Evolutionary conservation across 2,329 filamentous ascomycete genomes (phyloP).

Genomic region (Tolypocladium inflatum): DNA sequence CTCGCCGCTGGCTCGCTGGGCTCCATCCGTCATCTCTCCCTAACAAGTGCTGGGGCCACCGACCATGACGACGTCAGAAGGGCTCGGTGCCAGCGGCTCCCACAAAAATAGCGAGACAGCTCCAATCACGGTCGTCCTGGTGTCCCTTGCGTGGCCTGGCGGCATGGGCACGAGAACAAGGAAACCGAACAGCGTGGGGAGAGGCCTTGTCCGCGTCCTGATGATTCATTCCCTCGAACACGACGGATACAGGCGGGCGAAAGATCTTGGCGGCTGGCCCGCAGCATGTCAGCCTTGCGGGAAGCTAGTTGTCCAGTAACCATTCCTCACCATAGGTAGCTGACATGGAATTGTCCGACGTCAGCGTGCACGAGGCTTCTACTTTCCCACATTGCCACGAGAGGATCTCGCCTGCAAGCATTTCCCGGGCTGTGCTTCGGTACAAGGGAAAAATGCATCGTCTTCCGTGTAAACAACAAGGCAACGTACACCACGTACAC

Average conservation of each 20-base stretch:
- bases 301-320: too few species aligned
- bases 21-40: background rate
- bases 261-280: background rate
- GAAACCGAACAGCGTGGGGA: background rate
- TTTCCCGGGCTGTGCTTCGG: background rate
- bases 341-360: background rate
- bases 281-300: background rate
- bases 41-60: background rate
- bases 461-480: background rate
- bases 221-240: background rate
- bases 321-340: background rate
- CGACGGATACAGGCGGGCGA: background rate
- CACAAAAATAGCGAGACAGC: background rate
- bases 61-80: background rate
- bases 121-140: background rate
- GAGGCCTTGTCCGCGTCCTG: background rate
- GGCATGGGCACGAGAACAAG: background rate
- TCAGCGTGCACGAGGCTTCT: background rate
- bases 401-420: background rate
- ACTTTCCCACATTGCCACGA: background rate
- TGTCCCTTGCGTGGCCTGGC: background rate
- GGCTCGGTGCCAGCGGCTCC: background rate
- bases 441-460: too few species aligned
- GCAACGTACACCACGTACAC: too few species aligned
- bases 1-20: background rate